Base-by-base conservation (phyloP, 768 basidiomycete species). In the Leccinum arenicola region DNA sequence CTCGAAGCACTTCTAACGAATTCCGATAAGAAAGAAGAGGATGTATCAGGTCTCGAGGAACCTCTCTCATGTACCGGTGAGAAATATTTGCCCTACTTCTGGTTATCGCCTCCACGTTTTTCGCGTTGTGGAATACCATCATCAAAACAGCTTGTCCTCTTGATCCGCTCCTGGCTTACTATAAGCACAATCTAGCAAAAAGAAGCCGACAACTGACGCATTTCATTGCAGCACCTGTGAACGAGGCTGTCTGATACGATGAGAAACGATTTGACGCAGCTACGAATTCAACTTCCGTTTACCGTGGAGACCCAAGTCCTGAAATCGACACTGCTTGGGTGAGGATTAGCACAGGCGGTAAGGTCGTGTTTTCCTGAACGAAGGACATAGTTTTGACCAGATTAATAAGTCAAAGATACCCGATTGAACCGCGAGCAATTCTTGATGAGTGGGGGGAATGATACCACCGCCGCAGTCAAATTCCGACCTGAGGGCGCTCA, bases 271-370 rank as follows among this genome's bases (percentile, higher is more conserved):
- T 62, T 49, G 50, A 54, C 19, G 43, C 52, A 49, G 51, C 9
- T 12, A 15, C 45, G 17, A 29, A 36, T 14, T 31, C n/a, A 19
- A 38, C 36, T 12, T 58, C 61, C 10, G 14, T 62, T 33, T 63
- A 56, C 40, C 27, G 51, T 27, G 56, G 53, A 3, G 15, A n/a
- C 10, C 62, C 54, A 5, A 52, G 52, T 47, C 54, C 54, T 15
- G 61, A 55, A n/a, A 27, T 64, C 6, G 54, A 64, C 25, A 52
- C 54, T 21, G 61, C 51, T 19, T 59, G 57, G 63, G 35, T 6
- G 4, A 50, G 21, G 12, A 35, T 63, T 19, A 47, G 55, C 50
- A 21, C 29, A 4, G 43, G 57, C n/a, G 45, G 61, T 62, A 11
- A 35, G 23, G 10, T 6, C 14, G 1, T 21, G 3, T n/a, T 29